Conservation (phyloP, 805 yeast genomes). For the Pichia californica region DNA sequence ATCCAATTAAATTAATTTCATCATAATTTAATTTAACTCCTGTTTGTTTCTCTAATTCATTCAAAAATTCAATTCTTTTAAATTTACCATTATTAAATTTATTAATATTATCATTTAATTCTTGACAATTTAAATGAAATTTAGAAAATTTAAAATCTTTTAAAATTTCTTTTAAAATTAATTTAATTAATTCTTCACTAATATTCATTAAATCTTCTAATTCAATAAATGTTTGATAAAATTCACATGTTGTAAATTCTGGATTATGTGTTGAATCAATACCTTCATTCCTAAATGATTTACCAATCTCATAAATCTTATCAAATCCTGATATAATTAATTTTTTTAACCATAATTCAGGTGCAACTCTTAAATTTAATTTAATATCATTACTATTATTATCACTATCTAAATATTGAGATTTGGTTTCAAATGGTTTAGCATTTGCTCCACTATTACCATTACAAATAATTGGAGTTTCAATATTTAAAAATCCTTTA, state of each 20-base stretch:
- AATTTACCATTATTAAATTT: constrained; percentile 28
- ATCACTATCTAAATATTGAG: constrained; percentile 27
- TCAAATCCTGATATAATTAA: constrained; percentile 82
- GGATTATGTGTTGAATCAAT: constrained; percentile 91
- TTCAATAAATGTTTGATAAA: constrained; percentile 67
- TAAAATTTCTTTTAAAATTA: constrained; percentile 32
- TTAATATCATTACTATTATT: constrained; percentile 12
- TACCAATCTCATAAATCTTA: constrained; percentile 80
- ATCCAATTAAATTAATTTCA: neutral
- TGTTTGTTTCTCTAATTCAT: constrained; percentile 50
- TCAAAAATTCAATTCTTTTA: constrained; percentile 54
- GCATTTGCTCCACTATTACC: constrained; percentile 86
- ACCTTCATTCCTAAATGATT: constrained; percentile 86
- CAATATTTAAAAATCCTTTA: constrained; percentile 68
- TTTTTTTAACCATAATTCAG: constrained; percentile 89
- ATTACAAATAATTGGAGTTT: constrained; percentile 74
- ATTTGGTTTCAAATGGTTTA: constrained; percentile 64
- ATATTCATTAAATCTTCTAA: constrained; percentile 59
- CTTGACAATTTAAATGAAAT: constrained; percentile 22
- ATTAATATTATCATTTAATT: constrained; percentile 11
- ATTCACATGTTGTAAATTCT: constrained; percentile 87
- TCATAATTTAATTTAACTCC: constrained; percentile 27
- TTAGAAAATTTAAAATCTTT: constrained; percentile 10
- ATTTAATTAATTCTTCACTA: constrained; percentile 52
- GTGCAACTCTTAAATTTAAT: constrained; percentile 78